phyloP scores from a whole-genome alignment of 768 basidiomycete genomes.

The Suillus hirtellus region DNA sequence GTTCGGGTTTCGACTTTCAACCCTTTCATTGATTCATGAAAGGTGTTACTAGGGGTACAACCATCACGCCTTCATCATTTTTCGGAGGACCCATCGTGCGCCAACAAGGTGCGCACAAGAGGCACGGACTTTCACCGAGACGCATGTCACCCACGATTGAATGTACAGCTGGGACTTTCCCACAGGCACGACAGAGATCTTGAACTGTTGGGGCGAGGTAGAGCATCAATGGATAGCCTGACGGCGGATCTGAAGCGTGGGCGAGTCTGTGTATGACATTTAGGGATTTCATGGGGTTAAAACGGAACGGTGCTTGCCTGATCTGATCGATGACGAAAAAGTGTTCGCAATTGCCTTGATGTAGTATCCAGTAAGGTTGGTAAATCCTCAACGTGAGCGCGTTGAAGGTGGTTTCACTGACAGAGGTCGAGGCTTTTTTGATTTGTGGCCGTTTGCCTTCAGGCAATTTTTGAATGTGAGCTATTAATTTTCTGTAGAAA shows the following conservation, averaged over 20 bases:
- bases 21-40: slow-evolving; percentile 35
- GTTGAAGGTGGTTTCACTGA: slow-evolving; percentile 50
- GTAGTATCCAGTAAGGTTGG: slow-evolving; percentile 81
- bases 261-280: slow-evolving; percentile 44
- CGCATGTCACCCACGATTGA: slow-evolving; percentile 71
- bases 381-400: slow-evolving; percentile 63
- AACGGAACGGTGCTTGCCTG: slow-evolving; percentile 42
- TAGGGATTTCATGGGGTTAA: slow-evolving; percentile 2
- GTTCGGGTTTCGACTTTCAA: not conserved
- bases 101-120: slow-evolving; percentile 78
- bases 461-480: slow-evolving; percentile 36
- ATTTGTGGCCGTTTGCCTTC: slow-evolving; percentile 33
- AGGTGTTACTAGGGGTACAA: slow-evolving; percentile 46
- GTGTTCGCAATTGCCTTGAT: slow-evolving; percentile 82
- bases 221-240: slow-evolving; percentile 67
- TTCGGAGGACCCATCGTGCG: slow-evolving; percentile 58
- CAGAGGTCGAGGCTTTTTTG: slow-evolving; percentile 41
- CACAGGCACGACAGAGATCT: slow-evolving; percentile 68
- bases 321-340: slow-evolving; percentile 73
- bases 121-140: slow-evolving; percentile 75
- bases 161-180: slow-evolving; percentile 66
- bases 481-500: slow-evolving; percentile 45
- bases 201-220: slow-evolving; percentile 63
- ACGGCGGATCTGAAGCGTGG: slow-evolving; percentile 54
- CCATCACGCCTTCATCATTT: slow-evolving; percentile 41